These are phyloP conservation scores for Pseudogymnoascus sp. DNA, from an alignment of 2,329 filamentous ascomycete species.

Conservation along the genomic window DNA sequence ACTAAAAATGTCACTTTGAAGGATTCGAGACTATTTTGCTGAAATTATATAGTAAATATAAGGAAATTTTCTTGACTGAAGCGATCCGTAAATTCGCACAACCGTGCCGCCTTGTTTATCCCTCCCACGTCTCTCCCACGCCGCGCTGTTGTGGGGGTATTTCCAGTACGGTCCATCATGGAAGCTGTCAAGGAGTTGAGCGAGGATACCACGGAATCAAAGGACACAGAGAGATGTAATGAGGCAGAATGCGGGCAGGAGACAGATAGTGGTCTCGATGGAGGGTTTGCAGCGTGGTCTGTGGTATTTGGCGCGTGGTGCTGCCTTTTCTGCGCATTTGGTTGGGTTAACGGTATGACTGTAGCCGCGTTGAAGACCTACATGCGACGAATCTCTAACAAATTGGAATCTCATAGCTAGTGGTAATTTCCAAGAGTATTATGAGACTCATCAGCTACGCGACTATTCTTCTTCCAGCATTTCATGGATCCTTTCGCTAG, in stretches of 20 bases:
- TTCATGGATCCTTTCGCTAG: slow-evolving; percentile 51
- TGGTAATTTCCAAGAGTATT: slow-evolving; percentile 45
- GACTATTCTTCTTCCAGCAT: slow-evolving; percentile 43
- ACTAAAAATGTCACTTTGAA: neutral
- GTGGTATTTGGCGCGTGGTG: slow-evolving; percentile 43
- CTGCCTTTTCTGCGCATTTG: slow-evolving; percentile 41
- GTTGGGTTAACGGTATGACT: slow-evolving; percentile 38
- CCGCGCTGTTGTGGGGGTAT: neutral
- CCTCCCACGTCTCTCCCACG: neutral
- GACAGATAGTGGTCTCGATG: slow-evolving; percentile 39
- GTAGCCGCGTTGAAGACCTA: neutral
- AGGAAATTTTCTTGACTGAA: neutral
- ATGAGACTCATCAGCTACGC: slow-evolving; percentile 39
- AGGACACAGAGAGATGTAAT: neutral
- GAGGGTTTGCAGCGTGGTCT: slow-evolving; percentile 49
- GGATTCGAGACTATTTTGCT: neutral
- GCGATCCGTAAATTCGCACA: neutral
- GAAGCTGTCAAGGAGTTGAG: neutral
- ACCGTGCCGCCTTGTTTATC: neutral
- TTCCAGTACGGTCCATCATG: neutral
- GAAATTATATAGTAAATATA: neutral
- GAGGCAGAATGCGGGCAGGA: neutral
- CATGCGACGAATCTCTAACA: neutral
- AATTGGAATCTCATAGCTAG: neutral
- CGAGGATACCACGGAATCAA: neutral